Percentiles rank a stretch among this genome's conserved stretches.
phyloP scores from a whole-genome alignment of 75 land plant genomes.

The Adiantum capillusveneris region DNA sequence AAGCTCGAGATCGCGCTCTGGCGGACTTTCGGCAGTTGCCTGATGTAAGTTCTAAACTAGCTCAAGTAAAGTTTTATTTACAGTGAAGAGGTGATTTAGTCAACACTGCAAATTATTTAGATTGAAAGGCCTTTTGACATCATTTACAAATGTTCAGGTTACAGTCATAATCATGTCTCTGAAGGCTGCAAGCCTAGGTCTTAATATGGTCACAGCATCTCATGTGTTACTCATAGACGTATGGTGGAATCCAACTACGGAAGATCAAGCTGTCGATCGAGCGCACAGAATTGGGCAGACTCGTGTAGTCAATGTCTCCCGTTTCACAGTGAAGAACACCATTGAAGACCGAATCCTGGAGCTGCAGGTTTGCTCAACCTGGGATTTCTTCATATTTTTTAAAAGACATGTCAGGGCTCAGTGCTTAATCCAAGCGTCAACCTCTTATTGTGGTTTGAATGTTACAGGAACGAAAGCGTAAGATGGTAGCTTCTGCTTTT shows the following conservation, averaged over 20 bases:
- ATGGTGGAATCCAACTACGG: slow-evolving; percentile 99
- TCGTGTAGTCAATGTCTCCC: slow-evolving; percentile 74
- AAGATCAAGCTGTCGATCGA: slow-evolving; percentile 96
- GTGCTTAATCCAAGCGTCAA: not conserved
- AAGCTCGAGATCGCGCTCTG: slow-evolving; percentile 79
- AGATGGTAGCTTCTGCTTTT: slow-evolving; percentile 96
- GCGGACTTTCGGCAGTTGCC: slow-evolving; percentile 77
- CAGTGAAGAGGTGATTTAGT: no score
- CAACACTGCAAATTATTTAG: no score
- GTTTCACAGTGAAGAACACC: slow-evolving; percentile 81
- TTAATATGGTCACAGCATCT: slow-evolving; percentile 91
- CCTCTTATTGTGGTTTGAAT: not conserved
- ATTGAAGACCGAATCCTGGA: slow-evolving; percentile 94
- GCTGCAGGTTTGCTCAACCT: slow-evolving; percentile 49
- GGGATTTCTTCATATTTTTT: not conserved
- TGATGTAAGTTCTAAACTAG: slow-evolving; percentile 44
- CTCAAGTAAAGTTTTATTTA: no score
- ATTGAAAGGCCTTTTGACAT: no score
- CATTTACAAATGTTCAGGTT: slow-evolving; percentile 74
- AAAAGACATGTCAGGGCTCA: no score
- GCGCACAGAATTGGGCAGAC: slow-evolving; percentile 98
- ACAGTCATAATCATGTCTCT: slow-evolving; percentile 92
- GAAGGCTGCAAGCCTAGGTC: slow-evolving; percentile 92
- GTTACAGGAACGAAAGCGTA: slow-evolving; percentile 73
- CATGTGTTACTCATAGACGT: slow-evolving; percentile 93